Evolutionary conservation across 257 asterid genomes (phyloP).

Genomic region (Solanum chmielewskii): DNA sequence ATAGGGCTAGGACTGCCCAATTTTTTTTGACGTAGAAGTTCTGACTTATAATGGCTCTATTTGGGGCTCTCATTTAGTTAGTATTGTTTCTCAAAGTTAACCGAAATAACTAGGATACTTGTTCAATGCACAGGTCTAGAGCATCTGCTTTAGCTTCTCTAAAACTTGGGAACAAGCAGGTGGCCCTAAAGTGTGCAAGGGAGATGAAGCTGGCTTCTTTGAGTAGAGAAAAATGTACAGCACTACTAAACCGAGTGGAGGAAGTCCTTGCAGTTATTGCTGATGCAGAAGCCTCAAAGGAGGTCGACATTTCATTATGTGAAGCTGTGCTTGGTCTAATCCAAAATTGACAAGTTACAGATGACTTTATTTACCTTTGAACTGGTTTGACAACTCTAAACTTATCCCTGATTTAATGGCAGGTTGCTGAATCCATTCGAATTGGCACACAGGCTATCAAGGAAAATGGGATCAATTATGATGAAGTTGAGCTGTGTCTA

Average conservation of each 20-base stretch:
- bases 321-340: not conserved
- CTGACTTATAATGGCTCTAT: not conserved
- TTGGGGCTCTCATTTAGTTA: not conserved
- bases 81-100: not conserved
- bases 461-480: constrained; percentile 44
- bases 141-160: constrained; percentile 45
- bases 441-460: constrained; percentile 49
- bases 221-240: constrained; percentile 62
- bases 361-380: not conserved
- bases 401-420: constrained; percentile 9
- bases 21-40: not conserved
- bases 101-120: not conserved
- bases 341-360: not conserved
- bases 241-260: constrained; percentile 65
- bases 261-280: constrained; percentile 52
- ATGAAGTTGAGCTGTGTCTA: constrained; percentile 59
- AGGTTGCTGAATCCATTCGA: constrained; percentile 73
- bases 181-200: constrained; percentile 54
- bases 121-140: constrained; percentile 42
- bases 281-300: constrained; percentile 71
- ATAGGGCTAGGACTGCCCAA: not conserved
- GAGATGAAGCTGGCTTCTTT: constrained; percentile 55
- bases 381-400: not conserved
- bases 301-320: constrained; percentile 26
- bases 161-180: constrained; percentile 40